A percentile compares a stretch with the other conserved stretches of the same genome.
Evolutionary conservation across 148 eudicot genomes (phyloP).

Genomic region (Cornus suecica): DNA sequence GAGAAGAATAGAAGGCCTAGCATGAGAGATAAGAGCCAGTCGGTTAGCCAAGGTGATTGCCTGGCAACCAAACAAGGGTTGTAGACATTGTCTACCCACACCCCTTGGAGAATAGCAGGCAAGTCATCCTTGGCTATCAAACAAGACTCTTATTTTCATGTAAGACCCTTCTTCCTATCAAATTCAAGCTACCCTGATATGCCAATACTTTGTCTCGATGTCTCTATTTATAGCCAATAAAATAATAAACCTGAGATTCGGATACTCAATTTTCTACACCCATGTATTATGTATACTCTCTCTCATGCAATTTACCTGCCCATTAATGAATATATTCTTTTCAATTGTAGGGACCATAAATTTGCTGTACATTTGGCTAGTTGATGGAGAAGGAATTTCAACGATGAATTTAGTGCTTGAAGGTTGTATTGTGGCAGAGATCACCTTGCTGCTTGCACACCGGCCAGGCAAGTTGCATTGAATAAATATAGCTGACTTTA

Average conservation of each 20-base stretch:
- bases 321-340: neutral
- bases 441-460: neutral
- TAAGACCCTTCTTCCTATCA: constrained; percentile 14
- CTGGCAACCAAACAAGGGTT: constrained; percentile 16
- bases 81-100: neutral
- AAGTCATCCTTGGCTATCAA: constrained; percentile 45
- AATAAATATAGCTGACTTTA: neutral
- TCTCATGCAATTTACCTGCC: neutral
- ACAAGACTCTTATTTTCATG: constrained; percentile 20
- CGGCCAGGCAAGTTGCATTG: neutral
- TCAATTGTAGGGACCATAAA: neutral
- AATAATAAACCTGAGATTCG: neutral
- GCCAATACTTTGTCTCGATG: neutral
- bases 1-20: constrained; percentile 11
- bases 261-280: neutral
- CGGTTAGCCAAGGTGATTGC: constrained; percentile 37
- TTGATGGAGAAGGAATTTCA: neutral
- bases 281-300: neutral
- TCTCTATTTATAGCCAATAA: neutral
- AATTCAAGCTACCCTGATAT: neutral
- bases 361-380: neutral
- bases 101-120: constrained; percentile 23
- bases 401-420: neutral
- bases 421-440: neutral
- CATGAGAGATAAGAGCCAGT: constrained; percentile 23